Base-by-base conservation (phyloP, 2,329 filamentous ascomycete species). In the Paraphoma chrysanthemicola region DNA sequence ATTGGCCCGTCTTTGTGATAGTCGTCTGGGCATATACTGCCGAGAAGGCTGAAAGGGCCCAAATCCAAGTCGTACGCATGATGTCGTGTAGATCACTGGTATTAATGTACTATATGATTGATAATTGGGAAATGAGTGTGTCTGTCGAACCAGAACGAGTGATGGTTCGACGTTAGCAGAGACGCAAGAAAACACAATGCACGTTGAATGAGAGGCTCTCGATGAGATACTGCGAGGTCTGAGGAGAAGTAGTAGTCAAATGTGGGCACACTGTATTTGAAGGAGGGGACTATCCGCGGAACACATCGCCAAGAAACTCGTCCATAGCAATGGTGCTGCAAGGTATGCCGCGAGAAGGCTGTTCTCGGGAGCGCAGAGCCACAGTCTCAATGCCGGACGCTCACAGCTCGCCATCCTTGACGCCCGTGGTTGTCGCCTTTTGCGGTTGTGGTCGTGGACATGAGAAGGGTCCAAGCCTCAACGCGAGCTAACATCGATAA, bases 111-210 rank as follows among this genome's bases (percentile, higher is more conserved):
- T 23, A 23, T 23, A 23, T 23, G 23, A 23, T 23, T 23, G 23
- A 23, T 30, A 44, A 10, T 39, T 33, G 11, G 5, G 39, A n/a
- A 54, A 44, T 29, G 43, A 52, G 14, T 46, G 50, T 18, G 12
- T 29, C 1, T 10, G 41, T 31, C 6, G 41, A 3, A 46, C 42
- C 45, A 49, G 39, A 49, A 48, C 23, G 45, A 49, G 28, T 54
- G 51, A 54, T 48, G 51, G 44, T 46, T 31, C 44, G 29, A 39
- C 43, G 18, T 29, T 12, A 39, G 12, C 11, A 33, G 23, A 41
- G 10, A 14, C 1, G 2, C 9, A 30, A 4, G 30, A 43, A 38
- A 46, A 4, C 14, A 14, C 42, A 12, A 44, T 18, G 30, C 1
- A 45, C 39, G 29, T 23, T 12, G 23, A 48, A 6, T n/a, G 17